Conservation (phyloP, 129 eudicot species). For the Lactuca sativa region DNA sequence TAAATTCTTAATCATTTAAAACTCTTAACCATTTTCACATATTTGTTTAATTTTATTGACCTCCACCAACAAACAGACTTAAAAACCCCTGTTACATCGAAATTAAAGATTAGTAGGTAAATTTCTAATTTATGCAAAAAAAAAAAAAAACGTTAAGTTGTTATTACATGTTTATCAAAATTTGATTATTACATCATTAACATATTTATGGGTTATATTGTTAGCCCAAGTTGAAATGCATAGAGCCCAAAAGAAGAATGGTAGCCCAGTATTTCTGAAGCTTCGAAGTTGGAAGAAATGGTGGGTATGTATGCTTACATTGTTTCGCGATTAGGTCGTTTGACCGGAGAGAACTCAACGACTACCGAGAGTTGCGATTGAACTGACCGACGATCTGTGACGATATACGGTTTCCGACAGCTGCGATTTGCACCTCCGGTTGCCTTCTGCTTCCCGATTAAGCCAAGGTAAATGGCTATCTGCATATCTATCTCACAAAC, state of each 20-base stretch:
- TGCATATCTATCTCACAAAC: constrained; percentile 27
- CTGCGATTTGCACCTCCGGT: constrained; percentile 20
- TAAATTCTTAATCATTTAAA: no score
- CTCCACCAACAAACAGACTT: no score
- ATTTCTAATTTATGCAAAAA: no score
- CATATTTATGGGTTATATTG: no score
- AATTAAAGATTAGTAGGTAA: no score
- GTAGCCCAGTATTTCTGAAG: constrained; percentile 14
- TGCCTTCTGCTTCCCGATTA: constrained; percentile 22
- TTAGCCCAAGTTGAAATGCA: neutral
- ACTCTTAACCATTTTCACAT: no score
- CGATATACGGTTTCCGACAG: constrained; percentile 11
- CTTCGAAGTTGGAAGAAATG: constrained; percentile 10
- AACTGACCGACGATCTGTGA: constrained; percentile 29
- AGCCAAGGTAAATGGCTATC: constrained; percentile 34
- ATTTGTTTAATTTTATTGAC: no score
- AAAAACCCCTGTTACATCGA: no score
- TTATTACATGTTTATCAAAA: neutral
- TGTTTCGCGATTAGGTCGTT: constrained; percentile 30
- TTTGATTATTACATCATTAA: no score
- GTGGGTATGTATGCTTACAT: constrained; percentile 2
- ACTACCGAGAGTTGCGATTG: constrained; percentile 33
- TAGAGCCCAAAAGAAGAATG: neutral
- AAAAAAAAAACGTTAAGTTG: no score
- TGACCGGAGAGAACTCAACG: constrained; percentile 25